Evolutionary conservation across 75 land plant species (phyloP), one percentile per base, ranked within the genome.

Genomic region (Adiantum capillusveneris): DNA sequence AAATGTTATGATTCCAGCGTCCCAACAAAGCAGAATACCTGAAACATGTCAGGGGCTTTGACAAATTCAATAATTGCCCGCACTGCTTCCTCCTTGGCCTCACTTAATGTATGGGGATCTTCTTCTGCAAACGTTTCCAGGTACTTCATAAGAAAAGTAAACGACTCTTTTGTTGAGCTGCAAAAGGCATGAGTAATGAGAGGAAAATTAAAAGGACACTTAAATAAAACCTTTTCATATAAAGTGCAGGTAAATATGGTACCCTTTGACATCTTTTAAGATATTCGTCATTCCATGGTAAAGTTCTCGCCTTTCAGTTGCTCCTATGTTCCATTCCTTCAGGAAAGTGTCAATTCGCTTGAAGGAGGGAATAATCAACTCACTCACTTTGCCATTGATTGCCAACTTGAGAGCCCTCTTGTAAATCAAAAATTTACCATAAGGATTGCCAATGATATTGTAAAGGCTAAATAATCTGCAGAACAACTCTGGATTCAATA

Each of bases 31-130:
- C 3, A 26, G 29, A 24, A 50, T 66, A 94, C 98, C 96, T 94
- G 87, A 67, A 89, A 89, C 81, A 84, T 89, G 67, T 94, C 96
- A 9, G 88, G 96, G 44, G 96, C 71, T 72, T 80, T 94, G n/a
- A 94, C 82, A 72, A 94, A 94, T 60, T 89, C 98, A 31, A 94
- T 64, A 19, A 89, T 72, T 53, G 90, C 81, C 39, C 69, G 79
- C 5, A 81, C 98, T 44, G 96, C 96, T 69, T 85, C 96, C 25
- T 86, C 96, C 64, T 84, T 94, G 52, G 96, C 96, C 62, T 89
- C 96, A 68, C 57, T 71, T 66, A 83, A 53, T 11, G 79, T 59
- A 57, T 64, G 34, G 61, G 69, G 63, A 54, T 89, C 96, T 56
- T 81, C 98, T 42, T 67, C 81, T 57, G 78, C 68, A 71, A 94